Evolutionary conservation across 169 alveolate species (phyloP).

Genomic region (Cardiosporidium cionae): DNA sequence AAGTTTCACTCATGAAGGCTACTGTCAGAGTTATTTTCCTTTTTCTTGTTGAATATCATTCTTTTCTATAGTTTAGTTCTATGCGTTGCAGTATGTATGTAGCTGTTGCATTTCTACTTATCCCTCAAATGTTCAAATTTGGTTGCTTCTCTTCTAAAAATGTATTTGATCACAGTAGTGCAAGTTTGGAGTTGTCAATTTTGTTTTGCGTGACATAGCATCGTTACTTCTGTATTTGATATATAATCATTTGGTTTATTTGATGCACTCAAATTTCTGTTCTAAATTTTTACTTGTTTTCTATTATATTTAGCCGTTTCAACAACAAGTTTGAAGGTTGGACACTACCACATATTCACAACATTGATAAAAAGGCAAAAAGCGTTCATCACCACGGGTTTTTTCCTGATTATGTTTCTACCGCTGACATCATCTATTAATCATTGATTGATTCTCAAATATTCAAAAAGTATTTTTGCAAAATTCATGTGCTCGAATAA

Average conservation of each 20-base stretch:
- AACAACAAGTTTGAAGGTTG: constrained; percentile 28
- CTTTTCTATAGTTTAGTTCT: not conserved
- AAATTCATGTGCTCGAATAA: no score
- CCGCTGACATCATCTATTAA: no score
- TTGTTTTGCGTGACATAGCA: not conserved
- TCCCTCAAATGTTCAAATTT: not conserved
- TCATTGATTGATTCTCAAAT: no score
- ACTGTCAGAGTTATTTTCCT: not conserved
- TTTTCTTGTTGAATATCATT: not conserved
- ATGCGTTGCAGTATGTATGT: not conserved
- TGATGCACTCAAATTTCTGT: not conserved
- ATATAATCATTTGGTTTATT: not conserved
- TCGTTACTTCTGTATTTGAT: not conserved
- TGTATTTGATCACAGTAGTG: not conserved
- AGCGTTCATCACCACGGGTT: not conserved
- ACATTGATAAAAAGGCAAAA: constrained; percentile 7
- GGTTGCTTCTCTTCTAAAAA: not conserved
- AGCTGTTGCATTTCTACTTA: not conserved
- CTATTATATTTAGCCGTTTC: constrained; percentile 9
- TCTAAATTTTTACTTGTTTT: not conserved
- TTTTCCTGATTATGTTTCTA: no score
- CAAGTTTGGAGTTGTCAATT: not conserved
- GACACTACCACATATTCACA: constrained; percentile 26
- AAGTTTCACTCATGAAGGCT: not conserved
- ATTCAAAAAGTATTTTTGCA: no score